phyloP scores from a whole-genome alignment of 108 stramenopile genomes.

The Cyclotella choctawhatcheeana region DNA sequence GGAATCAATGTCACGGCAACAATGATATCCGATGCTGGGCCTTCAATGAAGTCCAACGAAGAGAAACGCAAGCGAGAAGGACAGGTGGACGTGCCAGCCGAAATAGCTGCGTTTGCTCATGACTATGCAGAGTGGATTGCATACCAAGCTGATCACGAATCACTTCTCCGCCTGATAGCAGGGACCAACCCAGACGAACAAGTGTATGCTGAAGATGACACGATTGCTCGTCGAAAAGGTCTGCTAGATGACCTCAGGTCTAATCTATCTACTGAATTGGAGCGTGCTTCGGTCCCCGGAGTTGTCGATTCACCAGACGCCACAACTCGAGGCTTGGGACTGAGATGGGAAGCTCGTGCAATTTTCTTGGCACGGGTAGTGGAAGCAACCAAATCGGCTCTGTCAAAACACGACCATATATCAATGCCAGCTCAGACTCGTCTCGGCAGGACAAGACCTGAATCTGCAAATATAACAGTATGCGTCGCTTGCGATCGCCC shows the following conservation, averaged over 20 bases:
- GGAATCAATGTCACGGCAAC: slow-evolving; percentile 47
- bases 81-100: slow-evolving; percentile 45
- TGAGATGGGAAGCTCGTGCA: slow-evolving; percentile 52
- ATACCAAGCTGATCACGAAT: slow-evolving; percentile 54
- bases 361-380: slow-evolving; percentile 47
- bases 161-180: slow-evolving; percentile 47
- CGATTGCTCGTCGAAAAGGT: slow-evolving; percentile 28
- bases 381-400: slow-evolving; percentile 51
- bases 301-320: neutral
- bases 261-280: slow-evolving; percentile 35
- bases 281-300: slow-evolving; percentile 35
- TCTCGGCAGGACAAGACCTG: slow-evolving; percentile 31
- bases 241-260: slow-evolving; percentile 42
- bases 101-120: slow-evolving; percentile 53
- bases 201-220: slow-evolving; percentile 58
- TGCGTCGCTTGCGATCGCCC: slow-evolving; percentile 58
- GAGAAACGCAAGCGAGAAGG: slow-evolving; percentile 24
- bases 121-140: slow-evolving; percentile 56
- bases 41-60: slow-evolving; percentile 21
- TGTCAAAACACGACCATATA: slow-evolving; percentile 60
- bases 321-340: slow-evolving; percentile 34
- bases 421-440: slow-evolving; percentile 38
- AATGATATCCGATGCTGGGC: slow-evolving; percentile 9
- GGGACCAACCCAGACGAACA: slow-evolving; percentile 53
- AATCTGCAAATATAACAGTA: slow-evolving; percentile 28